A percentile compares a stretch with the other conserved stretches of the same genome.
Evolutionary conservation across 495 filamentous ascomycete genomes (phyloP).

Genomic region (Penicillium cataractarum): DNA sequence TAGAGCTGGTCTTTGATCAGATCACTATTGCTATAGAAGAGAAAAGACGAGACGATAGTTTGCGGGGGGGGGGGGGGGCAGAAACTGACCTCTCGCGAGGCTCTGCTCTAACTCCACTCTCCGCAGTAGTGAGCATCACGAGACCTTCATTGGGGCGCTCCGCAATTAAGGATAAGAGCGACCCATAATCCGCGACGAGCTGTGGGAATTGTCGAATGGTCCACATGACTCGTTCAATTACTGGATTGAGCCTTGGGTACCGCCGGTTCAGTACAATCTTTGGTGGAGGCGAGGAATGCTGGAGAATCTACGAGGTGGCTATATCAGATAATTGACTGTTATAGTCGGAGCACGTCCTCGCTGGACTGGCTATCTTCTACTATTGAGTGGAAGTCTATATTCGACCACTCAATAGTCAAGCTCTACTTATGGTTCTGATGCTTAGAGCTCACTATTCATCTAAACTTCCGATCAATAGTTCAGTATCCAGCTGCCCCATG

Average conservation of each 20-base stretch:
- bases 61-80: neutral
- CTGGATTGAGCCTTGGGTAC: neutral
- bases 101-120: constrained; percentile 6
- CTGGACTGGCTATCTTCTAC: neutral
- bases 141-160: neutral
- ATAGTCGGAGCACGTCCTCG: neutral
- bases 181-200: neutral
- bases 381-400: neutral
- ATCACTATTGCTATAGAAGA: constrained; percentile 4
- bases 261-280: neutral
- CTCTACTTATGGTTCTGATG: neutral
- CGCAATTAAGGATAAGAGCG: neutral
- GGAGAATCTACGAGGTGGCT: neutral
- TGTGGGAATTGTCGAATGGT: neutral
- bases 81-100: constrained; percentile 10
- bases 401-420: neutral
- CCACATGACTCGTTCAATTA: neutral
- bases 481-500: no score
- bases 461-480: no score
- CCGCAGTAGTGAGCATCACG: neutral
- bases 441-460: no score
- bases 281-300: neutral
- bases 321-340: neutral
- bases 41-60: constrained; percentile 14
- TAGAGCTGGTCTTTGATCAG: neutral